phyloP scores from a whole-genome alignment of 306 rosid species.

The Medicago ruthenica region DNA sequence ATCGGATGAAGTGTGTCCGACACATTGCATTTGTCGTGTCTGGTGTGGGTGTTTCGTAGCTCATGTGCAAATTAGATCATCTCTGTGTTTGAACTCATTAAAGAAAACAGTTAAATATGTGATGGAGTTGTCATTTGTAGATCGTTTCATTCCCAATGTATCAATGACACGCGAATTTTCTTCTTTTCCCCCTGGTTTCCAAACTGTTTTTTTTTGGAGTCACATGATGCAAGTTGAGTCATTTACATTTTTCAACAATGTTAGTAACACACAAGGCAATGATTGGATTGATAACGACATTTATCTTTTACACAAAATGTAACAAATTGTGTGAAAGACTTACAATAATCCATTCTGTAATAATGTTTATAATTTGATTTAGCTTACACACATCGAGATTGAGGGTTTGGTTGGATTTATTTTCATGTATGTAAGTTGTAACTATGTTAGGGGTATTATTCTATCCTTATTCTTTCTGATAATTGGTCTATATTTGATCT shows the following conservation, averaged over 20 bases:
- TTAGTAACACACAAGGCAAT: neutral
- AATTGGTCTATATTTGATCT: constrained; percentile 23
- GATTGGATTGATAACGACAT: neutral
- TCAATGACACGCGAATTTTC: neutral
- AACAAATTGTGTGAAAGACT: neutral
- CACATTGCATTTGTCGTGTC: too few species aligned
- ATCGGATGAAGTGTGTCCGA: too few species aligned
- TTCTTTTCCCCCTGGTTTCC: neutral
- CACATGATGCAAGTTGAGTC: neutral
- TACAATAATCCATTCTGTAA: neutral
- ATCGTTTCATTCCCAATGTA: neutral
- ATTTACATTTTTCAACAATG: constrained; percentile 3
- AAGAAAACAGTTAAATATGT: constrained; percentile 3
- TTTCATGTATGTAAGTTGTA: neutral
- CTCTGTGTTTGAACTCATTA: neutral
- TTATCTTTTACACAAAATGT: constrained; percentile 2
- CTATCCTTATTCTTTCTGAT: constrained; percentile 36
- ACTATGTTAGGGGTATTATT: constrained; percentile 24
- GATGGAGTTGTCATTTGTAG: neutral
- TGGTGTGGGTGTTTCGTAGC: neutral
- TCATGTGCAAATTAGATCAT: neutral
- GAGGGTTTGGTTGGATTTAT: constrained; percentile 29
- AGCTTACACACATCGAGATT: constrained; percentile 13
- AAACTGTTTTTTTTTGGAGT: neutral
- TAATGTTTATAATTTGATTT: constrained; percentile 20